phyloP scores from a whole-genome alignment of 2,329 filamentous ascomycete species.

The Calonectria montana region DNA sequence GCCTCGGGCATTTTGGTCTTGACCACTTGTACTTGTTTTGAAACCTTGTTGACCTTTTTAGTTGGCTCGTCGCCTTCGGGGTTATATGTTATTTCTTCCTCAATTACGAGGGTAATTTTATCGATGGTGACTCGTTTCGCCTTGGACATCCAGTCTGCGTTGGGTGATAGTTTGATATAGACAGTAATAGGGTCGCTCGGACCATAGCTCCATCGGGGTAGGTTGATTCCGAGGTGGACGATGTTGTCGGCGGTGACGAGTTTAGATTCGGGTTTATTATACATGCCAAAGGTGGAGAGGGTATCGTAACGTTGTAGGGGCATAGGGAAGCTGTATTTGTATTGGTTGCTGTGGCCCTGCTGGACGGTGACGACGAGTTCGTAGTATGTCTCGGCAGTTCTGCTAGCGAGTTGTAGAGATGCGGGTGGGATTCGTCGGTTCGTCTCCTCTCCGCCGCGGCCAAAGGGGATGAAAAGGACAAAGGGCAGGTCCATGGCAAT shows the following conservation, averaged over 20 bases:
- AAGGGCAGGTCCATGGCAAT: conserved; percentile 98
- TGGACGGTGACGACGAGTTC: conserved; percentile 97
- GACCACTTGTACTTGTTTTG: conserved; percentile 84
- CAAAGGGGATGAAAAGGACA: conserved; percentile 96
- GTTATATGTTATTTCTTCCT: conserved; percentile 99
- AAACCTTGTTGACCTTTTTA: conserved; percentile 87
- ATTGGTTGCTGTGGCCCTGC: conserved; percentile 86
- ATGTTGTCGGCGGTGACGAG: conserved; percentile 89
- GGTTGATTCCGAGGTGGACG: conserved; percentile 89
- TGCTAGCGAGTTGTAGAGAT: conserved; percentile 87
- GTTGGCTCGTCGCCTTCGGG: conserved; percentile 96
- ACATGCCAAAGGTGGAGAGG: conserved; percentile 98
- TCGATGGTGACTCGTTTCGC: conserved; percentile 92
- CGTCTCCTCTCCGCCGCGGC: conserved; percentile 88
- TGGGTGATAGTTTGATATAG: conserved; percentile 93
- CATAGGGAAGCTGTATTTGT: conserved; percentile 91
- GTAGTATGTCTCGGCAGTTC: conserved; percentile 97
- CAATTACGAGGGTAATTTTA: conserved; percentile 92
- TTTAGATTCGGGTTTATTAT: conserved; percentile 92
- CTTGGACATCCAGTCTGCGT: conserved; percentile 90
- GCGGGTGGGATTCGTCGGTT: conserved; percentile 92
- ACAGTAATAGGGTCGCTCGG: conserved; percentile 95
- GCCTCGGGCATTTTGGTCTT: conserved; percentile 88
- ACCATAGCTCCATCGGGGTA: conserved; percentile 96
- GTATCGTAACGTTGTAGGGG: conserved; percentile 95